Base-by-base conservation (phyloP, 371 early-diverging fungal genomes). In the Mortierella sp. region DNA sequence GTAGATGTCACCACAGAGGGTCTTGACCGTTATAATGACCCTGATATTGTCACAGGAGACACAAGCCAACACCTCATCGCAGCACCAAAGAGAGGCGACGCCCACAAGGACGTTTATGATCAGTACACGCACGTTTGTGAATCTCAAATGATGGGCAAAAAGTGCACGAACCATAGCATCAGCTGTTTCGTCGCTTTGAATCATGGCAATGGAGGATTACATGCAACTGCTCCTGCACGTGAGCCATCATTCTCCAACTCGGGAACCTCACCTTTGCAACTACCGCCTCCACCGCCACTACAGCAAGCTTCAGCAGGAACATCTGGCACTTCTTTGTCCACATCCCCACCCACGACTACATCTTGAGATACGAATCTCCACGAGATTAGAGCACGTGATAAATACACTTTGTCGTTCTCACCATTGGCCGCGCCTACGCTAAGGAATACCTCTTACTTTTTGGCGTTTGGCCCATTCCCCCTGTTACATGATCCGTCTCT, bases 171-270 rank as follows among this genome's bases (percentile, higher is more conserved):
- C 47, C 68, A 74, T 29, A 61, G 65, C 40, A 74, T 74, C 29
- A 64, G 69, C 50, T 68, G 76, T 45, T 74, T 74, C 37, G 76
- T 68, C 6, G 76, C 64, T 21, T 34, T 74, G 57, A 74, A 74
- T 50, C 53, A 68, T 50, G 57, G 76, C 13, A 60, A 67, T 27
- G 76, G 49, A 5, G 76, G 76, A 5, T 44, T 74, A 22, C 50
- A 24, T 7, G 54, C 60, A 3, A 39, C 59, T 2, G 73, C 67
- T 2, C 51, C 57, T 1, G 44, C 43, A 1, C 62, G 69, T 4
- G 47, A 57, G 13, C 56, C 57, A 2, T 46, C 68, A 21, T 40
- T 25, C 14, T 44, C 61, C 5, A 47, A 9, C n/a, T n/a, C n/a
- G n/a, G n/a, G n/a, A n/a, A n/a, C n/a, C n/a, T n/a, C n/a, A n/a